Evolutionary conservation across 2,329 filamentous ascomycete species (phyloP), one percentile per base, ranked within the genome.

Genomic region (Rutstroemia sydowiana): DNA sequence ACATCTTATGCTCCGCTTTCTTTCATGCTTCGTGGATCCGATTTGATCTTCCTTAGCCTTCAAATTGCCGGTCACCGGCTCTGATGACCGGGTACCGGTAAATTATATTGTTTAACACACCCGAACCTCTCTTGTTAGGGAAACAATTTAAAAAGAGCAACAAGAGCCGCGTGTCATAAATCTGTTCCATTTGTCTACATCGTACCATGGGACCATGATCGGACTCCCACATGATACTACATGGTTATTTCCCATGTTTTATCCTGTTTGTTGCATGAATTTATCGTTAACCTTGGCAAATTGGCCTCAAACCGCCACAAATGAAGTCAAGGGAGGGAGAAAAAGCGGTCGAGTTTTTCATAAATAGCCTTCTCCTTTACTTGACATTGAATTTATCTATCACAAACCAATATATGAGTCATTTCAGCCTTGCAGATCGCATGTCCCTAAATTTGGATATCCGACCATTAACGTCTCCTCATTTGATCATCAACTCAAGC

Each of bases 351-450:
- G 8, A 9, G 18, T 30, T 5, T 23, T 21, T 26, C 23, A 26
- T 4, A 26, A 26, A 7, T 32, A 26, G 37, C 46, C 10, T 42
- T 31, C 37, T 42, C 23, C 20, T 32, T 21, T 18, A 9, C n/a
- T 34, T n/a, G 11, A 36, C 39, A 43, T 37, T n/a, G 28, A 30
- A 18, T 43, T 28, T 14, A 36, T 45, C 23, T 28, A n/a, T 11
- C 11, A 6, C 37, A 2, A 36, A 16, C 47, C 18, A 3, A 1
- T 14, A 3, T 14, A 20, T 11, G 14, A 5, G 4, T 16, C 18
- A 20, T 32, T 21, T 50, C 48, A 50, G 48, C 48, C 48, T 50
- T 45, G 48, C 48, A 50, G 31, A 43, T 50, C 10, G 5, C 16
- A n/a, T 37, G 48, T 37, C 16, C 34, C 34, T 16, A 14, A 16